Evolutionary conservation across 176 grass and related monocot species (phyloP).

Genomic region (Oryza punctata): DNA sequence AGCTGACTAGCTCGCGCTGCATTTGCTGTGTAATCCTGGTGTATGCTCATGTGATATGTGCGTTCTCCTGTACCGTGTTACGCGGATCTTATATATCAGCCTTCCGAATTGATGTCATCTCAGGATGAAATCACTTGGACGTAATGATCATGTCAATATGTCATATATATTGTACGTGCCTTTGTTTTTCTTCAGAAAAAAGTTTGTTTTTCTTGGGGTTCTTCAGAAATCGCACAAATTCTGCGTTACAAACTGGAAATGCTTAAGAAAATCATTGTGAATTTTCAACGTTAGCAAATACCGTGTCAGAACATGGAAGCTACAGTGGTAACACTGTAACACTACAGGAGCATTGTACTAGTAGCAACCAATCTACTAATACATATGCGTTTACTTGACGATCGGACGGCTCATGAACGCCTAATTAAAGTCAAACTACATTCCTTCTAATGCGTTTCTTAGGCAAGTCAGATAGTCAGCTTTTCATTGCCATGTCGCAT

Average conservation of each 20-base stretch:
- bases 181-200: not conserved
- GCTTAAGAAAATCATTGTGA: too few relatives aligned
- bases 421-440: not conserved
- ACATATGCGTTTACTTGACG: not conserved
- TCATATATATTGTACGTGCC: not conserved
- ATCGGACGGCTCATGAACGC: not conserved
- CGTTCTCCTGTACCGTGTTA: not conserved
- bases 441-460: not conserved
- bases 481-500: not conserved
- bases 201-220: too few relatives aligned
- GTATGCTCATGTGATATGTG: conserved; percentile 29
- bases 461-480: not conserved
- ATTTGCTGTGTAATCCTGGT: not conserved
- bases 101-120: not conserved
- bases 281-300: too few relatives aligned
- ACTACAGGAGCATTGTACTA: not conserved
- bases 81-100: not conserved
- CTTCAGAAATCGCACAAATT: too few relatives aligned
- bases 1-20: not conserved
- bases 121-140: not conserved
- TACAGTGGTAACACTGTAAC: too few relatives aligned
- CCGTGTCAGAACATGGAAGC: too few relatives aligned
- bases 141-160: conserved; percentile 10
- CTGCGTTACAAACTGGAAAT: too few relatives aligned
- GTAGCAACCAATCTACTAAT: too few relatives aligned